These are phyloP conservation scores for Carex sylvatica DNA, from an alignment of 202 grass and related monocot species.

Conservation along the genomic window DNA sequence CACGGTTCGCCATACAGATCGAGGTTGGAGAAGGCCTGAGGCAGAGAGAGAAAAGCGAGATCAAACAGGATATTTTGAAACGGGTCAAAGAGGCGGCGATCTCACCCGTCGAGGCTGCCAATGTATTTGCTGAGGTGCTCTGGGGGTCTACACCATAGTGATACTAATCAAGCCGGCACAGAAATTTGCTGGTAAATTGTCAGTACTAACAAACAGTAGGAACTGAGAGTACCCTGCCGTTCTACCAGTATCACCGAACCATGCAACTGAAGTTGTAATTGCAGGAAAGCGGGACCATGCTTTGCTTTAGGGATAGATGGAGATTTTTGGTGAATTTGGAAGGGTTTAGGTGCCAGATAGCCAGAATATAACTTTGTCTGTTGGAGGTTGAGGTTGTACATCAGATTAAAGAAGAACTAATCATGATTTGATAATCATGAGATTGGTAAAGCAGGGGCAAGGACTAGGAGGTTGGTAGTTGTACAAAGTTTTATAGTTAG, in stretches of 20 bases:
- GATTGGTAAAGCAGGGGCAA: background rate
- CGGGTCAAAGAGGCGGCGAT: conserved; percentile 56
- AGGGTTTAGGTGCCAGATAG: conserved; percentile 11
- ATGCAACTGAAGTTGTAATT: background rate
- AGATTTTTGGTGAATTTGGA: conserved; percentile 20
- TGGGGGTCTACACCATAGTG: conserved; percentile 67
- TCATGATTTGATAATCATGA: conserved; percentile 11
- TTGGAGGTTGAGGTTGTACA: background rate
- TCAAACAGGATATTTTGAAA: conserved; percentile 68
- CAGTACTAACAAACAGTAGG: background rate
- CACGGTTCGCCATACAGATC: conserved; percentile 66
- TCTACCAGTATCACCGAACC: background rate
- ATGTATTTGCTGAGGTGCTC: conserved; percentile 60
- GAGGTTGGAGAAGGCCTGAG: conserved; percentile 67
- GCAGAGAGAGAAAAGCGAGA: conserved; percentile 51
- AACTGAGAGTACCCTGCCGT: background rate
- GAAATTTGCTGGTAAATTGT: conserved; percentile 5
- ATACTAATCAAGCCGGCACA: background rate
- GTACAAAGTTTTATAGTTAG: conserved; percentile 22
- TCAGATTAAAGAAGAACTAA: conserved; percentile 10
- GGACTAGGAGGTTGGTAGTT: conserved; percentile 12
- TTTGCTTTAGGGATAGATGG: conserved; percentile 9
- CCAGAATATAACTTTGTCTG: background rate
- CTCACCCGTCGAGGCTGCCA: conserved; percentile 47
- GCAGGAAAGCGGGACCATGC: background rate